These are phyloP conservation scores for Chenopodium suecicum DNA, from an alignment of 148 eudicot genomes.

Conservation along the genomic window DNA sequence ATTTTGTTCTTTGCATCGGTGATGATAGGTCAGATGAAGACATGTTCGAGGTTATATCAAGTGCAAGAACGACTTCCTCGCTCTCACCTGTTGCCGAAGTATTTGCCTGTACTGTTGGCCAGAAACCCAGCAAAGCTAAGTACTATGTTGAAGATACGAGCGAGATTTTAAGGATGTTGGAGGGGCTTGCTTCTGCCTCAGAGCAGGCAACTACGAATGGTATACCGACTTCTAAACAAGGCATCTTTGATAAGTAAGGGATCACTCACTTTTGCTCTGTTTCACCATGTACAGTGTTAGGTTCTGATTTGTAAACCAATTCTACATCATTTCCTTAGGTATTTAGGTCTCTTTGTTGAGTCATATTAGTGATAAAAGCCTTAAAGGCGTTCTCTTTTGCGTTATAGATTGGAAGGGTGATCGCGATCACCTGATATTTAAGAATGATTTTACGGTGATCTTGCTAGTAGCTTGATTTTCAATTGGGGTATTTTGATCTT, in stretches of 20 bases:
- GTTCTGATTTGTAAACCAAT: not conserved
- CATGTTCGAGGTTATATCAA: slow-evolving; percentile 77
- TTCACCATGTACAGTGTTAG: slow-evolving; percentile 24
- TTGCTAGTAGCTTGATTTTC: not conserved
- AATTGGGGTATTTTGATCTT: not conserved
- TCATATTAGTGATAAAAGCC: not conserved
- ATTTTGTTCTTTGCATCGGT: slow-evolving; percentile 77
- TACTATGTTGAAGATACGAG: slow-evolving; percentile 64
- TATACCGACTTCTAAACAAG: slow-evolving; percentile 18
- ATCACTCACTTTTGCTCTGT: not conserved
- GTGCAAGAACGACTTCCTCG: slow-evolving; percentile 47
- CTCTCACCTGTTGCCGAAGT: slow-evolving; percentile 72
- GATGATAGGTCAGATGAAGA: slow-evolving; percentile 85
- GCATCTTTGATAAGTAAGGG: slow-evolving; percentile 26
- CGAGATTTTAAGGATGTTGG: slow-evolving; percentile 64
- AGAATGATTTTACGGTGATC: not conserved
- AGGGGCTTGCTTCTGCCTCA: slow-evolving; percentile 60
- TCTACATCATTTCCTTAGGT: not conserved
- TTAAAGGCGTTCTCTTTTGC: not conserved
- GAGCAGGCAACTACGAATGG: slow-evolving; percentile 38
- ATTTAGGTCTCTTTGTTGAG: not conserved
- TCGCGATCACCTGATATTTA: not conserved
- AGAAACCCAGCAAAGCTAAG: slow-evolving; percentile 79
- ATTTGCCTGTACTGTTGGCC: slow-evolving; percentile 79
- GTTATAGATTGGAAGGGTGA: not conserved